A percentile compares a stretch with the other conserved stretches of the same genome.
These are phyloP conservation scores for Lachnellula cervina DNA, from an alignment of 2,329 filamentous ascomycete genomes.

Conservation along the genomic window DNA sequence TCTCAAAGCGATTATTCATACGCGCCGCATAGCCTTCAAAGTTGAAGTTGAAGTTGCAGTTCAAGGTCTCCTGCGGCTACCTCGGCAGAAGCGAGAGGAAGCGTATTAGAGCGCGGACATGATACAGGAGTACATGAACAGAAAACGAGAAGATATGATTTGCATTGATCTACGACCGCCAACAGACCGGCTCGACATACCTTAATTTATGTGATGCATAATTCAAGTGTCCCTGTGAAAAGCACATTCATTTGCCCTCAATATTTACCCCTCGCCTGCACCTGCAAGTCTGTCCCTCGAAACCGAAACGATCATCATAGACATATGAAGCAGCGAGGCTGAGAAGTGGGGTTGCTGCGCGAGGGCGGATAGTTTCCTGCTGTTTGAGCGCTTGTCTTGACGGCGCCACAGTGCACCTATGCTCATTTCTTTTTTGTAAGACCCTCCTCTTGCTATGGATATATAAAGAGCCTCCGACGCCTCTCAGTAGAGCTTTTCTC, in stretches of 20 bases:
- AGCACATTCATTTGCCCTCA: background rate
- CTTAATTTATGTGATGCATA: slow-evolving; percentile 15
- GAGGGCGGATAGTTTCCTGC: slow-evolving; percentile 3
- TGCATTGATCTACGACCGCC: slow-evolving; percentile 8
- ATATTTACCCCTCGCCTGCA: slow-evolving; percentile 5
- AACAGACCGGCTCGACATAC: background rate
- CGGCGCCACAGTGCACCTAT: slow-evolving; percentile 2
- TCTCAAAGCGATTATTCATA: background rate
- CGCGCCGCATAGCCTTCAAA: background rate
- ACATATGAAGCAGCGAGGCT: slow-evolving; percentile 21
- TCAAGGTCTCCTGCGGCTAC: background rate
- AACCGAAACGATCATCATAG: slow-evolving; percentile 17
- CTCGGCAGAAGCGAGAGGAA: background rate
- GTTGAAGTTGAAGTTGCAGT: background rate
- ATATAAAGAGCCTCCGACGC: background rate
- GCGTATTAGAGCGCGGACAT: background rate
- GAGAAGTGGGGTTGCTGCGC: slow-evolving; percentile 1
- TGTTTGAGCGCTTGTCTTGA: slow-evolving; percentile 13
- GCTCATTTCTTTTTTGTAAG: background rate
- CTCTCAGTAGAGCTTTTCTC: slow-evolving; percentile 8
- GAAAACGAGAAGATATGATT: background rate
- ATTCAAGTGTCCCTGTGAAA: slow-evolving; percentile 1
- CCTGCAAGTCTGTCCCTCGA: slow-evolving; percentile 10
- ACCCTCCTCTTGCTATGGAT: background rate
- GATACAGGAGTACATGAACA: background rate